Evolutionary conservation across 2,329 filamentous ascomycete species (phyloP), one percentile per base, ranked within the genome.

Genomic region (Ascomycota sp.): DNA sequence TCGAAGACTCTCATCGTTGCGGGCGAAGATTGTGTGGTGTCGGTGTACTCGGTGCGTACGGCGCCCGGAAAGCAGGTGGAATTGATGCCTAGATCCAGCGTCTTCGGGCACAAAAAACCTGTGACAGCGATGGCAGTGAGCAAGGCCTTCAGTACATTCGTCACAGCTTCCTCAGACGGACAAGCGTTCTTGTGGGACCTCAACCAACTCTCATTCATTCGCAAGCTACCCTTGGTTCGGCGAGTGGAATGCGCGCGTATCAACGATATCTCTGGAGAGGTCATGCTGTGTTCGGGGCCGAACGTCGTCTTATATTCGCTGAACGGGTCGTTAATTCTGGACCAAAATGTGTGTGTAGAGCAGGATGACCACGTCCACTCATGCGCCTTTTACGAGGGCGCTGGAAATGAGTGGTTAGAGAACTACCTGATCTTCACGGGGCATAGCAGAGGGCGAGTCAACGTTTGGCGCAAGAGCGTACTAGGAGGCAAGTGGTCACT

Each of bases 131-230:
- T 98, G 28, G 80, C 85, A 0, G 75, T 86, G 2, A 91, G 81
- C 24, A 77, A 83, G 36, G 78, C 82, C 0, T 91, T 94, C 49
- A 85, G 81, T 44, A 79, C 83, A 0, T 69, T 98, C 30, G 63
- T 95, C 3, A 91, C 83, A 2, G 76, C 79, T 1, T 85, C 79
- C 0, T 65, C 65, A 1, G 81, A 92, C 43, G 85, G 85, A 0
- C 73, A 80, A 24, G 73, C 85, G 8, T 73, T 92, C 43, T 60
- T 95, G 4, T 98, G 89, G 89, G 89, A 95, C 48, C 63, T 98
- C 4, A 98, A 95, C 49, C 71, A 81, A 11, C 68, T 83, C 9
- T 78, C 82, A 30, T 92, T 93, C 43, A 74, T 95, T 5, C 70
- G 82, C 27, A 76, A 72, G 49, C 59, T 86, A 15, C 71, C 71